Evolutionary conservation across 305 asterid genomes (phyloP).

Genomic region (Solanum hybrid): DNA sequence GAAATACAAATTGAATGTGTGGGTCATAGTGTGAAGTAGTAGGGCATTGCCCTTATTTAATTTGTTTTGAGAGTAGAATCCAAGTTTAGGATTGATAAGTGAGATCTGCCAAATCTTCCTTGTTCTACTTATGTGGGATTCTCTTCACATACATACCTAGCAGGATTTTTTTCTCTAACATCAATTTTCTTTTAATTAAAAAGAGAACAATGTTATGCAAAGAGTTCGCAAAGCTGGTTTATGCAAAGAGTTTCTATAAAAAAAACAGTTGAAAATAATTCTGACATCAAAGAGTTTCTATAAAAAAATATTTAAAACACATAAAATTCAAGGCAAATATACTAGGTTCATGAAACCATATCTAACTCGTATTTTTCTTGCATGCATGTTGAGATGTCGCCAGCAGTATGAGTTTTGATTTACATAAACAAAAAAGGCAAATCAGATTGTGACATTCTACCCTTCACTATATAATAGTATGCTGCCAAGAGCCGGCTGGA

Average conservation of each 20-base stretch:
- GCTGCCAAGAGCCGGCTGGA: background rate
- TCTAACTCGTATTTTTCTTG: background rate
- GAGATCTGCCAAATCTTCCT: background rate
- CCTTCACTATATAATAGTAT: background rate
- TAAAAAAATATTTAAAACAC: no score
- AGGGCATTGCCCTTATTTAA: background rate
- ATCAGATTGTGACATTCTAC: background rate
- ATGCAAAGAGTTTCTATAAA: no score
- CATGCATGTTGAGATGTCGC: background rate
- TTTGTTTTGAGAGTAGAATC: background rate
- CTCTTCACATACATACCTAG: background rate
- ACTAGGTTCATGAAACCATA: background rate
- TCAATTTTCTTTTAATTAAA: background rate
- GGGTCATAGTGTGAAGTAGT: background rate
- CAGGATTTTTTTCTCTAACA: background rate
- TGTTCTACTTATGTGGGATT: background rate
- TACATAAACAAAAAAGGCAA: background rate
- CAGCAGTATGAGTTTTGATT: background rate
- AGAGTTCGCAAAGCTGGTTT: background rate
- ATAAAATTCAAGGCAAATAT: no score
- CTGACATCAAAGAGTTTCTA: no score
- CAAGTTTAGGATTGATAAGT: background rate
- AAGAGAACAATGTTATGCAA: background rate
- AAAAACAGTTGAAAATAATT: no score
- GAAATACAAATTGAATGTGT: background rate